Evolutionary conservation across 495 filamentous ascomycete genomes (phyloP).

Genomic region (Diplogelasinospora grovesii): DNA sequence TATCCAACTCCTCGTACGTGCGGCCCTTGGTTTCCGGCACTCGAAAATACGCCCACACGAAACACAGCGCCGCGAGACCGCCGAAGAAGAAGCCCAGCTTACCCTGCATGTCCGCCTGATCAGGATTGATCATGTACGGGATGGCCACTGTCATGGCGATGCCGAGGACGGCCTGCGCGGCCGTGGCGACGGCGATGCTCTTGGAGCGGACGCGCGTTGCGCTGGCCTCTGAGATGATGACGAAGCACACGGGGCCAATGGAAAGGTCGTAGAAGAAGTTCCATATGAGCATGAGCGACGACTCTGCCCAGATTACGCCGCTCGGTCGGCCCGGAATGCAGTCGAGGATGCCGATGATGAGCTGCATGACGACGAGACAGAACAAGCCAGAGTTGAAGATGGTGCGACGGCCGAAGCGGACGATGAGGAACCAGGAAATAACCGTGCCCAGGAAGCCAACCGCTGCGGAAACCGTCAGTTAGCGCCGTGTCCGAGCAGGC

Average conservation of each 20-base stretch:
- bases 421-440: conserved; percentile 48
- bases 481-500: not conserved
- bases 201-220: conserved; percentile 54
- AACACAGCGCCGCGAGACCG: conserved; percentile 40
- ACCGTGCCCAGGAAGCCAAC: conserved; percentile 43
- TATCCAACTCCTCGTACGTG: conserved; percentile 54
- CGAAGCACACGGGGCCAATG: conserved; percentile 56
- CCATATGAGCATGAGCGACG: conserved; percentile 49
- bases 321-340: conserved; percentile 40
- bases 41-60: conserved; percentile 46
- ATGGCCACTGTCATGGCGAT: conserved; percentile 58
- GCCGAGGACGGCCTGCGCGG: conserved; percentile 50
- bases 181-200: conserved; percentile 56
- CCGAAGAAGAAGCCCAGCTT: conserved; percentile 67
- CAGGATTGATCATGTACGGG: conserved; percentile 62
- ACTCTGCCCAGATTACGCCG: conserved; percentile 46
- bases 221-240: conserved; percentile 55
- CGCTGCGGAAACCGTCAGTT: conserved; percentile 17
- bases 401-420: conserved; percentile 46
- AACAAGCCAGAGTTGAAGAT: conserved; percentile 48
- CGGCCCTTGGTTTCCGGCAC: conserved; percentile 55
- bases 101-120: conserved; percentile 55
- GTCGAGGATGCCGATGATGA: conserved; percentile 56
- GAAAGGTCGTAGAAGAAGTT: conserved; percentile 51
- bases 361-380: conserved; percentile 39